phyloP scores from a whole-genome alignment of 2,329 filamentous ascomycete genomes.

The Ceratocystis albifundus region DNA sequence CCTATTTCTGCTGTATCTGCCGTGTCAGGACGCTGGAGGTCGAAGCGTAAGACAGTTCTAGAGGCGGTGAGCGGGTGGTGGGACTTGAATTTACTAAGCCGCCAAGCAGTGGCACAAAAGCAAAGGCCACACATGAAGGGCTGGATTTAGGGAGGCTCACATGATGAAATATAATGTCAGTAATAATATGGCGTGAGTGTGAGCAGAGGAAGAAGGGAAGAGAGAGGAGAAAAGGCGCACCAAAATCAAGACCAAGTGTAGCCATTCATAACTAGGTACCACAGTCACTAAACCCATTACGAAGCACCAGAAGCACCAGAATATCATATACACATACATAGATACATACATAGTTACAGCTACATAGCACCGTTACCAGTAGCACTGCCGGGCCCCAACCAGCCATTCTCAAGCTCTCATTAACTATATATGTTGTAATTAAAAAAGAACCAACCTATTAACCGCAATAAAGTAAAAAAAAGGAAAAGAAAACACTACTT shows the following conservation, averaged over 20 bases:
- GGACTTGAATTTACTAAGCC: slow-evolving; percentile 40
- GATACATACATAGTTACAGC: neutral
- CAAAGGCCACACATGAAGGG: slow-evolving; percentile 22
- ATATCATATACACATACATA: neutral
- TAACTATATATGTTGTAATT: neutral
- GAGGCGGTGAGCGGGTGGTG: slow-evolving; percentile 44
- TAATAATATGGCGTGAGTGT: neutral
- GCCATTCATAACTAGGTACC: neutral
- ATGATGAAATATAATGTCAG: neutral
- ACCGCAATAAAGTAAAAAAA: no score
- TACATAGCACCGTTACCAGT: neutral
- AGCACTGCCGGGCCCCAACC: neutral
- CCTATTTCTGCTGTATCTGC: slow-evolving; percentile 23
- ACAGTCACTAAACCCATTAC: neutral
- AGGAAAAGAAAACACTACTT: neutral
- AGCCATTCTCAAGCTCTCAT: neutral
- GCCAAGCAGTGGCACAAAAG: slow-evolving; percentile 14
- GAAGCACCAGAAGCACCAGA: no score
- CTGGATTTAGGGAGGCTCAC: slow-evolving; percentile 16
- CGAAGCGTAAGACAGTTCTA: slow-evolving; percentile 38
- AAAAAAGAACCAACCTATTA: neutral
- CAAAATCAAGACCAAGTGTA: neutral
- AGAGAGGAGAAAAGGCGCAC: neutral
- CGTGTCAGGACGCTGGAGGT: slow-evolving; percentile 24
- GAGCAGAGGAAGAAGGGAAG: neutral